Evolutionary conservation across 164 flowering plant species (phyloP).

Genomic region (Vitis riparia): DNA sequence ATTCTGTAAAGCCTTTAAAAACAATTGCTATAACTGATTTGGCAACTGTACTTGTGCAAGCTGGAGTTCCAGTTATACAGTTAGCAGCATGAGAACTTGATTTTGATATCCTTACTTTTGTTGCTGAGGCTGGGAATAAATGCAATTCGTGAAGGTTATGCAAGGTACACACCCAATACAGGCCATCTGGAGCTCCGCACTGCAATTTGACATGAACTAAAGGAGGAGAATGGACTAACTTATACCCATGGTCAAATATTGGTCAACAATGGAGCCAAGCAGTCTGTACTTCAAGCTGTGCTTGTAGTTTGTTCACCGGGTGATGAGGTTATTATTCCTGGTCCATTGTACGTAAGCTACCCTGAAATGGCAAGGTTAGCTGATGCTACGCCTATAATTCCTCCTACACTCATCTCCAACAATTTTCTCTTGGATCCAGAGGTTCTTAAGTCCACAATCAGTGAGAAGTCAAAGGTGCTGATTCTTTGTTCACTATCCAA

Average conservation of each 20-base stretch:
- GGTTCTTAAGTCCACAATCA: conserved; percentile 70
- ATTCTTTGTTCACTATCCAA: conserved; percentile 95
- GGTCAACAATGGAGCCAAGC: conserved; percentile 78
- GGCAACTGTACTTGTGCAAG: conserved; percentile 84
- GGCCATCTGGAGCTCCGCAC: conserved; percentile 79
- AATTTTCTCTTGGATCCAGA: conserved; percentile 83
- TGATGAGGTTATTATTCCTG: conserved; percentile 97
- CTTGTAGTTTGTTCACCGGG: conserved; percentile 95
- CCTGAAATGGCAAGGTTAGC: conserved; percentile 95
- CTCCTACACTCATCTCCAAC: conserved; percentile 69
- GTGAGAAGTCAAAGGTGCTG: conserved; percentile 80
- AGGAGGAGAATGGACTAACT: conserved; percentile 88
- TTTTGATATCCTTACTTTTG: conserved; percentile 77
- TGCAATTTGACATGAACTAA: conserved; percentile 84
- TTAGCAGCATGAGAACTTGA: conserved; percentile 97
- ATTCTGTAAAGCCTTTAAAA: conserved; percentile 86
- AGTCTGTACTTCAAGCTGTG: too few species aligned
- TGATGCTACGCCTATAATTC: conserved; percentile 89
- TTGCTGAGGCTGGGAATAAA: conserved; percentile 93
- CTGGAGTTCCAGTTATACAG: conserved; percentile 86
- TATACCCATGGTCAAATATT: conserved; percentile 87
- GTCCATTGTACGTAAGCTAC: conserved; percentile 95
- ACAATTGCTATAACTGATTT: conserved; percentile 86
- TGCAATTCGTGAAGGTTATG: conserved; percentile 90
- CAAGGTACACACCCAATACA: conserved; percentile 93